A percentile compares a stretch with the other conserved stretches of the same genome.
These are phyloP conservation scores for Withania somnifera DNA, from an alignment of 305 asterid genomes.

Conservation along the genomic window DNA sequence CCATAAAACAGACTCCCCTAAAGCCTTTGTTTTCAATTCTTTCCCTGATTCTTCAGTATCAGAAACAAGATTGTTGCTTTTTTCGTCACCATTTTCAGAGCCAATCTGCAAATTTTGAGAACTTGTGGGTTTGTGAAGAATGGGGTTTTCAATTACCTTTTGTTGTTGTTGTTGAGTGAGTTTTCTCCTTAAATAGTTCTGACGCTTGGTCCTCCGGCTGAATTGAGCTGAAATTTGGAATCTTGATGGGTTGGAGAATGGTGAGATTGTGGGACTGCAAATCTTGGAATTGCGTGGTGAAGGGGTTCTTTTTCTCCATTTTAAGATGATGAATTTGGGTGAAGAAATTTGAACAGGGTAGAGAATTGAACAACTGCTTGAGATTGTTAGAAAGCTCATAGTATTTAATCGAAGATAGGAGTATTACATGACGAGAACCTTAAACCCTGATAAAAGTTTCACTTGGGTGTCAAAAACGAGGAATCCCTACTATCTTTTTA, in stretches of 20 bases:
- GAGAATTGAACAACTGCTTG: slow-evolving; percentile 13
- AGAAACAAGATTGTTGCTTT: slow-evolving; percentile 16
- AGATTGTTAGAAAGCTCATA: slow-evolving; percentile 40
- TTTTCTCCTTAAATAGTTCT: slow-evolving; percentile 66
- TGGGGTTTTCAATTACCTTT: slow-evolving; percentile 36
- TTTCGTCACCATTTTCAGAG: slow-evolving; percentile 14
- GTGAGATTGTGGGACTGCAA: slow-evolving; percentile 10
- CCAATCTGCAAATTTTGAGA: slow-evolving; percentile 9
- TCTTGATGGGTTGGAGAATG: slow-evolving; percentile 25
- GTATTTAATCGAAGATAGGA: not conserved
- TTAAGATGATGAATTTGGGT: slow-evolving; percentile 10
- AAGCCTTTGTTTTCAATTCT: slow-evolving; percentile 21
- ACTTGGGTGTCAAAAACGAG: too few relatives aligned
- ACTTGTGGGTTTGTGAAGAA: slow-evolving; percentile 20
- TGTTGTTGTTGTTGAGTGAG: slow-evolving; percentile 33
- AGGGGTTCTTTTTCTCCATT: slow-evolving; percentile 24
- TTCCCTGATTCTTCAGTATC: slow-evolving; percentile 5
- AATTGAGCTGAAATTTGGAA: slow-evolving; percentile 53
- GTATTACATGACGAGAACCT: not conserved
- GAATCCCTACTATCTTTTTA: too few relatives aligned
- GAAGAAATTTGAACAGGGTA: slow-evolving; percentile 15
- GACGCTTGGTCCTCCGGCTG: slow-evolving; percentile 43
- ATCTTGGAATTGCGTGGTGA: slow-evolving; percentile 20
- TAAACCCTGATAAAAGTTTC: slow-evolving; percentile 1
- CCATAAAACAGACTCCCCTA: slow-evolving; percentile 49